phyloP scores from a whole-genome alignment of 106 monocot species.

The Xerophyta viscosa region DNA sequence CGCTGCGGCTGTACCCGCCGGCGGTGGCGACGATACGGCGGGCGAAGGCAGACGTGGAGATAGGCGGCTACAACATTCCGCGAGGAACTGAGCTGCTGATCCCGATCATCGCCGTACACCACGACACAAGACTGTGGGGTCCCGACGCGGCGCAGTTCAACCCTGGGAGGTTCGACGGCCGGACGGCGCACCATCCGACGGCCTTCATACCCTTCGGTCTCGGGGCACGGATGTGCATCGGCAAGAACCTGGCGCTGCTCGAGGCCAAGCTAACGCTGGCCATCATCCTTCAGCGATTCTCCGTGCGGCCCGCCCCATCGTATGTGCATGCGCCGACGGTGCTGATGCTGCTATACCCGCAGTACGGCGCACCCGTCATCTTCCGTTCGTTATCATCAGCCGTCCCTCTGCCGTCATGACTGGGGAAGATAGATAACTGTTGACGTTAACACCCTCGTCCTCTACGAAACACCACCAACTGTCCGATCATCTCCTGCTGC shows the following conservation, averaged over 20 bases:
- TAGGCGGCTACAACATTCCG: constrained; percentile 36
- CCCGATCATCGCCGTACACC: constrained; percentile 59
- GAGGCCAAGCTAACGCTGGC: constrained; percentile 61
- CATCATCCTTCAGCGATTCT: constrained; percentile 49
- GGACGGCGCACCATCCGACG: constrained; percentile 24
- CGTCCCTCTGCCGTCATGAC: background rate
- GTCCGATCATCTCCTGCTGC: no score
- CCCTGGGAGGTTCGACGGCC: constrained; percentile 32
- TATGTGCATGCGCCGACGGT: constrained; percentile 66
- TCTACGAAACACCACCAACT: no score
- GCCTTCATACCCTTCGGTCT: constrained; percentile 75
- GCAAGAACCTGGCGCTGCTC: constrained; percentile 56
- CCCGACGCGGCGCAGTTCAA: constrained; percentile 38
- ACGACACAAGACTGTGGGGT: constrained; percentile 42
- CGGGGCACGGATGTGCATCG: constrained; percentile 74
- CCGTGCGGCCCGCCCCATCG: constrained; percentile 34
- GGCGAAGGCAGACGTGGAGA: constrained; percentile 37
- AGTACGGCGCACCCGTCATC: constrained; percentile 49
- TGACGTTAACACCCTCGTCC: background rate
- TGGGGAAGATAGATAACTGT: background rate
- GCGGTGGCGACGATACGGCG: constrained; percentile 34
- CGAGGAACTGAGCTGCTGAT: constrained; percentile 33
- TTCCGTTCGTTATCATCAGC: constrained; percentile 26
- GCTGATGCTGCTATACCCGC: constrained; percentile 57
- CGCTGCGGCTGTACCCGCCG: constrained; percentile 51